Evolutionary conservation across 129 eudicot genomes (phyloP), one percentile per base, ranked within the genome.

Genomic region (Tanacetum coccineum): DNA sequence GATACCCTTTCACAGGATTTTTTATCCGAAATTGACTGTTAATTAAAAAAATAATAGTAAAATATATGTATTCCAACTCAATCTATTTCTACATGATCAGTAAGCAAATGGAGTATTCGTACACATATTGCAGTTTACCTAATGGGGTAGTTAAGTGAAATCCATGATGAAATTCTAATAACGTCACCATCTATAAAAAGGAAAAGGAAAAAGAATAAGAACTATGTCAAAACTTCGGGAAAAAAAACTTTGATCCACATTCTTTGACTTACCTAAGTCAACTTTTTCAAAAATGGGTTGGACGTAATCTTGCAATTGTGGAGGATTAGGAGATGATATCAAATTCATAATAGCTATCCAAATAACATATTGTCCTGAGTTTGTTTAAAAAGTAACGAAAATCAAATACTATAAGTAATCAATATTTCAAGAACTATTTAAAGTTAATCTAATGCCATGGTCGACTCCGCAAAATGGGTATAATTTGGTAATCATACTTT

Each of bases 1-100:
- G 81, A 76, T 64, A 54, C 62, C 81, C 72, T 64, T 76, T 76
- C 48, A 76, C 76, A 19, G 81, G 81, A 32, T 44, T 77, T 70
- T 39, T 64, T 55, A 77, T 63, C 22, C 76, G 81, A 32, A 47
- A 36, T 14, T 22, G 32, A 57, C 81, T 77, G 72, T 32, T 44
- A 54, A 12, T 22, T 8, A 76, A 45, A 7, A 50, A 52, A 54
- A 44, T 28, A 8, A 47, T 64, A 62, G 48, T 50, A 67, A 10
- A 57, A 47, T 47, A 22, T 22, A 1, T 0, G 2, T 0, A 22
- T 0, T 22, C 25, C 25, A 0, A 22, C 25, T 22, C 25, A 22
- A 22, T 22, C 25, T 22, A 22, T 22, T 22, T 22, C 25, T 22
- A 22, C 25, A 39, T 40, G n/a, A 25, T 39, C 49, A 9, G 17